phyloP scores from a whole-genome alignment of 2,329 filamentous ascomycete genomes.

The Aschersonia sp. region DNA sequence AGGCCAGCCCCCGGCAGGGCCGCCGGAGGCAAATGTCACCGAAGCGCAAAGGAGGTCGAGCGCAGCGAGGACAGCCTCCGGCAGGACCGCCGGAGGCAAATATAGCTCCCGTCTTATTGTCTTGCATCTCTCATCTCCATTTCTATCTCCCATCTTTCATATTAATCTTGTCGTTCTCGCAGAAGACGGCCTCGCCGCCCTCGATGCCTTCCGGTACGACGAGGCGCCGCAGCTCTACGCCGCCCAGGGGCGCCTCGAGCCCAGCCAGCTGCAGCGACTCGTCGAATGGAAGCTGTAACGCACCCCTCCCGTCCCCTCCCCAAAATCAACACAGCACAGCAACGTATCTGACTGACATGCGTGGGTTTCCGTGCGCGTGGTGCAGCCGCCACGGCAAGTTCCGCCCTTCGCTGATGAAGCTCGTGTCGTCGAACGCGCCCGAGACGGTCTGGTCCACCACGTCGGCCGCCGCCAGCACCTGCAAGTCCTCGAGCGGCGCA shows the following conservation, averaged over 20 bases:
- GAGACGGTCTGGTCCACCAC: slow-evolving; percentile 31
- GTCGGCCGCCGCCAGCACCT: slow-evolving; percentile 33
- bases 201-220: slow-evolving; percentile 28
- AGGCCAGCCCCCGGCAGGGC: too few relatives aligned
- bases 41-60: too few relatives aligned
- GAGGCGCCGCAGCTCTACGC: slow-evolving; percentile 27
- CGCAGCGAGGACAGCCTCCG: too few relatives aligned
- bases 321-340: background rate
- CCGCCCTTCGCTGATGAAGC: slow-evolving; percentile 43
- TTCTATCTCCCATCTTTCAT: too few relatives aligned
- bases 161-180: too few relatives aligned
- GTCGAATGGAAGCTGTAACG: slow-evolving; percentile 60
- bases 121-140: too few relatives aligned
- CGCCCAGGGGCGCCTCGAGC: slow-evolving; percentile 25
- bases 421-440: slow-evolving; percentile 46
- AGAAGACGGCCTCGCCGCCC: background rate
- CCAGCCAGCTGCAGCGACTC: slow-evolving; percentile 43
- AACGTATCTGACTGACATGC: background rate
- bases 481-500: slow-evolving; percentile 12
- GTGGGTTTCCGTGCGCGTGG: background rate
- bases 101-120: too few relatives aligned
- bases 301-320: slow-evolving; percentile 5
- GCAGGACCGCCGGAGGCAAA: too few relatives aligned
- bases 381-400: slow-evolving; percentile 45
- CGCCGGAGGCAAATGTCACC: too few relatives aligned